Evolutionary conservation across 345 rosid species (phyloP), one percentile per base, ranked within the genome.

Genomic region (Citrus sp.): DNA sequence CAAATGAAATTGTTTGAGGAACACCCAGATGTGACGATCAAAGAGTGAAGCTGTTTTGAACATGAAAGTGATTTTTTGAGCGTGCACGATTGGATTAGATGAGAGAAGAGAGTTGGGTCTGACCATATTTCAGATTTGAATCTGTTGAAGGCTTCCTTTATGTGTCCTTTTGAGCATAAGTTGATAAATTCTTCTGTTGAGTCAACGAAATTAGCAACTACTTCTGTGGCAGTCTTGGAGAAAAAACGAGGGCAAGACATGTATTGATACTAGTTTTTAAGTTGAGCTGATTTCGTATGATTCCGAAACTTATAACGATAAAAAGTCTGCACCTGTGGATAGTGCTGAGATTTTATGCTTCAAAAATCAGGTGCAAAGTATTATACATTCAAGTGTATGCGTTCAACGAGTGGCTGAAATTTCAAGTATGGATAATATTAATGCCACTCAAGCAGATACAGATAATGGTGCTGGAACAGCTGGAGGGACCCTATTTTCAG

Each of bases 11-110:
- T 88, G 82, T 91, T 87, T 9, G 77, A 76, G 22, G 86, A 87
- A 82, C 86, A 87, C 70, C 99, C 99, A 22, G 93, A 89, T 64
- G 90, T 86, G 73, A 92, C 72, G 14, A 88, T 83, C 77, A 91
- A 84, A 49, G 86, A 87, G 76, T 93, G 99, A 2, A 95, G 88
- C 87, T 95, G 93, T 73, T 84, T 89, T 6, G 87, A 94, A 1
- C 82, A 32, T 6, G 72, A 70, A 18, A 84, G 73, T 0, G 87
- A 90, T 60, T 85, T 80, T 54, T 37, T 73, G 27, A 72, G 72
- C 16, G 82, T 77, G 87, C 89, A 88, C 27, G 91, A 88, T 80
- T 87, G 89, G 51, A 93, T 79, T 42, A 93, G 90, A 35, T 80
- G 87, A 27, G 89, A 80, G 70, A 93, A 87, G 68, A 90, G 92